Evolutionary conservation across 2,329 filamentous ascomycete species (phyloP).

Genomic region (Rachicladosporium sp.): DNA sequence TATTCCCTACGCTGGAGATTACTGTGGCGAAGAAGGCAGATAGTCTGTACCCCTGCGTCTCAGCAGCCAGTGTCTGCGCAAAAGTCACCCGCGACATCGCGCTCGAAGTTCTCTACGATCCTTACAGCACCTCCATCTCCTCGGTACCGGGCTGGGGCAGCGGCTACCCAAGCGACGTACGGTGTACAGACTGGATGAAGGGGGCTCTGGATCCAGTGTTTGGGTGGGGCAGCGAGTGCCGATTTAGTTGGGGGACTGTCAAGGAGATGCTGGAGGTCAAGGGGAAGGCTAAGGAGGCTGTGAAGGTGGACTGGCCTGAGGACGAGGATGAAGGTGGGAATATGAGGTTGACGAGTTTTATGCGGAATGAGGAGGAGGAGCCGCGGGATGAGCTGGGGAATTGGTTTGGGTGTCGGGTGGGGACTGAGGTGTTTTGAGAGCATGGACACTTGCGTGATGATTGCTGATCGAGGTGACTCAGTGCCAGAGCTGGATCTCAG

Average conservation of each 20-base stretch:
- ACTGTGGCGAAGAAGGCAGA: conserved; percentile 64
- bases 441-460: not conserved
- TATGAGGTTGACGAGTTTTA: conserved; percentile 64
- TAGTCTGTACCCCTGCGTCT: conserved; percentile 81
- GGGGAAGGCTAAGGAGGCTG: conserved; percentile 35
- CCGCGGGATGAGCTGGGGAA: conserved; percentile 54
- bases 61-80: conserved; percentile 84
- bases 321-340: conserved; percentile 55
- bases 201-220: conserved; percentile 84
- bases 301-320: conserved; percentile 70
- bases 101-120: conserved; percentile 63
- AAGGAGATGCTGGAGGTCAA: conserved; percentile 83
- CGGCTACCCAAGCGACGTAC: conserved; percentile 80
- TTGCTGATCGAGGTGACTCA: too few species aligned
- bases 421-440: conserved; percentile 55
- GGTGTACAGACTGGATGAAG: conserved; percentile 71
- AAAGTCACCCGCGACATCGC: conserved; percentile 92
- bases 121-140: conserved; percentile 29
- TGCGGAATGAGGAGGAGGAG: conserved; percentile 37
- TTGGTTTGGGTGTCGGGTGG: conserved; percentile 71
- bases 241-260: conserved; percentile 91
- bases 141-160: conserved; percentile 57
- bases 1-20: conserved; percentile 58
- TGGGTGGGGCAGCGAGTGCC: conserved; percentile 85
- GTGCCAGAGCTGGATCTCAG: too few species aligned